Evolutionary conservation across 2,329 filamentous ascomycete genomes (phyloP).

Genomic region (Botrytis cinerea): DNA sequence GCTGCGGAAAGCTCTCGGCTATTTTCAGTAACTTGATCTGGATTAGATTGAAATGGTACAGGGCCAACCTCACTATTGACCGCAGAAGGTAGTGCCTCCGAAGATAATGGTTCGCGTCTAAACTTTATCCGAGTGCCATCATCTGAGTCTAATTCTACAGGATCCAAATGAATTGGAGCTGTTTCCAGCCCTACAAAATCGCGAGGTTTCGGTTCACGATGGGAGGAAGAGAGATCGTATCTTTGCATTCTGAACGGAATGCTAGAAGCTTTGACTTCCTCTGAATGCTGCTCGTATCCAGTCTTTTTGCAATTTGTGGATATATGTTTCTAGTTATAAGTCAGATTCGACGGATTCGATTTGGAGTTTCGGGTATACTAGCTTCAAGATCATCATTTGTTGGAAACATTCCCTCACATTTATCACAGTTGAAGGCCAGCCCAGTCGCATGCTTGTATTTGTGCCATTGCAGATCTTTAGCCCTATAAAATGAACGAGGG

Average conservation of each 20-base stretch:
- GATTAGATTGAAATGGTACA: neutral
- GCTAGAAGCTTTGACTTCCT: neutral
- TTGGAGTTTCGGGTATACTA: neutral
- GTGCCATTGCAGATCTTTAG: slow-evolving; percentile 4
- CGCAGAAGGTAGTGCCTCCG: neutral
- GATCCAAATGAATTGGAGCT: neutral
- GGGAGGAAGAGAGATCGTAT: neutral
- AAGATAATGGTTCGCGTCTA: neutral
- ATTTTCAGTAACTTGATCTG: neutral
- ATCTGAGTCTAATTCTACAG: neutral
- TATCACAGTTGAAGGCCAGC: neutral
- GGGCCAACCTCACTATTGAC: neutral
- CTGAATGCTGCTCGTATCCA: neutral
- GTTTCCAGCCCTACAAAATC: neutral
- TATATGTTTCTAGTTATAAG: neutral
- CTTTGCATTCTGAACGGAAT: neutral
- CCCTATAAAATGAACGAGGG: neutral
- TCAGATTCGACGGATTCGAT: neutral
- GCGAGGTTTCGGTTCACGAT: neutral
- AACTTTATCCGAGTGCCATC: neutral
- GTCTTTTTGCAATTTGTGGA: neutral
- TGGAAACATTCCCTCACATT: slow-evolving; percentile 10
- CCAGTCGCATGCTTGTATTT: slow-evolving; percentile 9
- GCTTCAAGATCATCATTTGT: slow-evolving; percentile 11
- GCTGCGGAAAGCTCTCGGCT: neutral